Evolutionary conservation across 352 stramenopile genomes (phyloP).

Genomic region (Pilasporangium apinafurcum): DNA sequence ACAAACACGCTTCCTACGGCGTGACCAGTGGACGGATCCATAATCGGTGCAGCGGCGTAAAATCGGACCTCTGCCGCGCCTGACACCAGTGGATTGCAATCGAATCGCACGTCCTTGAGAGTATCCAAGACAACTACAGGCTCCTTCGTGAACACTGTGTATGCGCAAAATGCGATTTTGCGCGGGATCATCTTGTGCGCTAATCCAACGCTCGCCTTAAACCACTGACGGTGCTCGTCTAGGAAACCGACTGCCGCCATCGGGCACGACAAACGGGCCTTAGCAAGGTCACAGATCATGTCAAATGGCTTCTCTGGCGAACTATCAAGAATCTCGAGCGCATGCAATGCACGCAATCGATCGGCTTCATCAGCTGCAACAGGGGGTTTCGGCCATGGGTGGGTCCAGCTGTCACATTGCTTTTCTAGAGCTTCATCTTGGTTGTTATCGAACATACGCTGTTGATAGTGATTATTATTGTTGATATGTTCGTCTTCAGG

Average conservation of each 20-base stretch:
- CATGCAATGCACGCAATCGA: constrained; percentile 39
- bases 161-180: constrained; percentile 77
- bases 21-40: constrained; percentile 48
- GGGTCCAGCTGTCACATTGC: constrained; percentile 31
- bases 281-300: constrained; percentile 76
- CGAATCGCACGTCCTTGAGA: constrained; percentile 84
- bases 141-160: constrained; percentile 49
- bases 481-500: constrained; percentile 5
- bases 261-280: constrained; percentile 48
- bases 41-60: constrained; percentile 84
- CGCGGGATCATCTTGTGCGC: constrained; percentile 73
- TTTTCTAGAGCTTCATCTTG: constrained; percentile 6
- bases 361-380: constrained; percentile 42
- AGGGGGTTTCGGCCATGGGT: constrained; percentile 71
- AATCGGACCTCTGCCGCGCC: constrained; percentile 90
- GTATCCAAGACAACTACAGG: constrained; percentile 85
- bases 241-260: constrained; percentile 82
- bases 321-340: constrained; percentile 57
- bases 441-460: background rate
- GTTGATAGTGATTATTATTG: constrained; percentile 13
- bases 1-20: constrained; percentile 76
- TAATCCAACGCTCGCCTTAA: constrained; percentile 64
- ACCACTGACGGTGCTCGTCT: constrained; percentile 72
- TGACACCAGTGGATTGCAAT: constrained; percentile 84
- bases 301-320: constrained; percentile 54